Evolutionary conservation across 495 filamentous ascomycete genomes (phyloP), one percentile per base, ranked within the genome.

Genomic region (Xylaria flabelliformis): DNA sequence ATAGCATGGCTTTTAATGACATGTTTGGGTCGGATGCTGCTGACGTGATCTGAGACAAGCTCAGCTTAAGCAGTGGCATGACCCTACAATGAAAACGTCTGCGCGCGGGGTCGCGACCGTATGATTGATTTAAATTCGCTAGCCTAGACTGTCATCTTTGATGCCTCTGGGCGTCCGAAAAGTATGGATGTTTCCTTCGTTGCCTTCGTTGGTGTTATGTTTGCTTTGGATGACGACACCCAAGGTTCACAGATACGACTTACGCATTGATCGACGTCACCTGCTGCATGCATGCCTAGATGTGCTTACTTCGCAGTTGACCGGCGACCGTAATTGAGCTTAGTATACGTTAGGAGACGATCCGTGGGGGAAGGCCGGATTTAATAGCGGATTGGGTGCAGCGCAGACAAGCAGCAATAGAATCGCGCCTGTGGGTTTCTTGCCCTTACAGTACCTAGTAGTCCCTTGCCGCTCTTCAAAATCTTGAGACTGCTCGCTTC

Each of bases 191-290:
- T 36, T 24, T 21, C 34, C 34, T 26, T 56, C 12, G 1, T 36
- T 24, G 21, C 34, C 34, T 26, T 56, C 12, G 1, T 26, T 41
- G 24, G 39, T 51, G 36, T n/a, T 26, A 41, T 42, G 12, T 26
- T 29, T 24, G n/a, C n/a, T 67, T n/a, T 24, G 19, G 32, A 53
- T 58, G 48, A 58, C 32, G 65, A 3, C 46, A 51, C 32, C 3
- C 44, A 17, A n/a, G 36, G 19, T 44, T 44, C 7, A 5, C 39
- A 19, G 15, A 39, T 9, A 17, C 9, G 51, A 56, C 29, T 15
- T 55, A 46, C 65, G 51, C 65, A 48, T 69, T 61, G 53, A 69
- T 69, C 67, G 67, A 69, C 67, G 10, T 46, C 29, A 44, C 50
- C 41, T 48, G 34, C 39, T 61, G 67, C 51, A 59, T 69, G 53